Evolutionary conservation across 495 filamentous ascomycete species (phyloP).

Genomic region (Tuber calosporum): DNA sequence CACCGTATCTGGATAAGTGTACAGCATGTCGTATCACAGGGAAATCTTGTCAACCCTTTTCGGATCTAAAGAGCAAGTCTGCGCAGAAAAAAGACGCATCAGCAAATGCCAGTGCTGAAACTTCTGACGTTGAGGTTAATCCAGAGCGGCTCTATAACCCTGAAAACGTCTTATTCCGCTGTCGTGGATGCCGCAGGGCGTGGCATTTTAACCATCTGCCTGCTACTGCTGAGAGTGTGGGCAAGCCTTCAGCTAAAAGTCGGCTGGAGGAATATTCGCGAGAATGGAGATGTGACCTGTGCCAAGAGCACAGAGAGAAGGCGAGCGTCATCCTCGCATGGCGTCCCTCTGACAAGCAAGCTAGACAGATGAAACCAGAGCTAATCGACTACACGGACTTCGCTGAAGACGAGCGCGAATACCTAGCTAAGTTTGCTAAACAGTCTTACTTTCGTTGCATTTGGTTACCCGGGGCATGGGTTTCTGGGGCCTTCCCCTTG

Average conservation of each 20-base stretch:
- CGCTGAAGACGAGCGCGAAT: conserved; percentile 69
- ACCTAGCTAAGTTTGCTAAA: conserved; percentile 78
- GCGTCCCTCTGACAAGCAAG: conserved; percentile 54
- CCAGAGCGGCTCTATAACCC: conserved; percentile 62
- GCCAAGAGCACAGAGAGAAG: conserved; percentile 53
- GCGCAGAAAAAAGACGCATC: conserved; percentile 5
- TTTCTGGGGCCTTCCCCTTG: conserved; percentile 61
- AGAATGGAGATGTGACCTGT: conserved; percentile 71
- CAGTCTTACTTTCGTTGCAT: conserved; percentile 68
- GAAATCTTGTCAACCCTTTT: conserved; percentile 61
- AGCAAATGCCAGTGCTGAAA: conserved; percentile 1
- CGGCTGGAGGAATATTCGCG: conserved; percentile 56
- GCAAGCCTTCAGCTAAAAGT: conserved; percentile 43
- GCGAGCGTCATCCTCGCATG: conserved; percentile 74
- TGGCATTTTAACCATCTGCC: conserved; percentile 80
- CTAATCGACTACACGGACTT: conserved; percentile 48
- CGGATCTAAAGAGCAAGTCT: conserved; percentile 47
- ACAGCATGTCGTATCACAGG: conserved; percentile 58
- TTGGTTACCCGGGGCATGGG: conserved; percentile 88
- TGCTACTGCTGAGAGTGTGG: conserved; percentile 43
- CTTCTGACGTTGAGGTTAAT: conserved; percentile 50
- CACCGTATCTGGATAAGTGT: conserved; percentile 65
- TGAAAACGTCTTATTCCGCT: conserved; percentile 74
- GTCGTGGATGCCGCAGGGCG: conserved; percentile 63
- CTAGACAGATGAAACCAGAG: conserved; percentile 3